A percentile compares a stretch with the other conserved stretches of the same genome.
Conservation (phyloP, 148 eudicot genomes). For the Fagopyrum esculentum region DNA sequence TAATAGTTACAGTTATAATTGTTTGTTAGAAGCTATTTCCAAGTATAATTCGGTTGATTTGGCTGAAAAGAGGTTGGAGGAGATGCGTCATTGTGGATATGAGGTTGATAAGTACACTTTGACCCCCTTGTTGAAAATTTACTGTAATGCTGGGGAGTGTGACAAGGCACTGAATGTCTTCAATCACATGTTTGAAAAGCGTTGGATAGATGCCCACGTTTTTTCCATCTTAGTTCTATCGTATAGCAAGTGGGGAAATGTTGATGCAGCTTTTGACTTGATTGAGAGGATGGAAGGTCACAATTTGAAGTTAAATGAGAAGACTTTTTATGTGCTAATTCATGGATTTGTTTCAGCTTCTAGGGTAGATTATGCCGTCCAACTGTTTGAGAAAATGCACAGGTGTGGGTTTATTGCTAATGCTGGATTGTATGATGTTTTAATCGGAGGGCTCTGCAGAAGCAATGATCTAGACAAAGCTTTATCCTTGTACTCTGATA, state of each 20-base stretch:
- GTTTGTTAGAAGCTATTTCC: constrained; percentile 59
- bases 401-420: constrained; percentile 43
- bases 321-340: constrained; percentile 50
- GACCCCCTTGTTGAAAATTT: constrained; percentile 67
- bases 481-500: constrained; percentile 34
- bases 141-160: constrained; percentile 58
- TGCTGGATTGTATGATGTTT: constrained; percentile 51
- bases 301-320: constrained; percentile 51
- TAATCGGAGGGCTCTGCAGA: constrained; percentile 57
- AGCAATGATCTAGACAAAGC: constrained; percentile 46
- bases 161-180: constrained; percentile 61
- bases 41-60: constrained; percentile 32
- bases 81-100: constrained; percentile 51
- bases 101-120: constrained; percentile 55
- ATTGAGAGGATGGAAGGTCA: constrained; percentile 53
- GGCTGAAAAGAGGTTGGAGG: constrained; percentile 57
- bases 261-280: constrained; percentile 65
- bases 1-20: constrained; percentile 54
- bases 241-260: constrained; percentile 66
- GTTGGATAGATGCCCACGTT: constrained; percentile 62
- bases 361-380: constrained; percentile 59
- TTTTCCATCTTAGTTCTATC: constrained; percentile 51
- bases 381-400: constrained; percentile 54
- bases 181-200: constrained; percentile 35
- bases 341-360: constrained; percentile 67